Conservation (phyloP, 2,329 filamentous ascomycete genomes). For the Pseudogymnoascus sp. region DNA sequence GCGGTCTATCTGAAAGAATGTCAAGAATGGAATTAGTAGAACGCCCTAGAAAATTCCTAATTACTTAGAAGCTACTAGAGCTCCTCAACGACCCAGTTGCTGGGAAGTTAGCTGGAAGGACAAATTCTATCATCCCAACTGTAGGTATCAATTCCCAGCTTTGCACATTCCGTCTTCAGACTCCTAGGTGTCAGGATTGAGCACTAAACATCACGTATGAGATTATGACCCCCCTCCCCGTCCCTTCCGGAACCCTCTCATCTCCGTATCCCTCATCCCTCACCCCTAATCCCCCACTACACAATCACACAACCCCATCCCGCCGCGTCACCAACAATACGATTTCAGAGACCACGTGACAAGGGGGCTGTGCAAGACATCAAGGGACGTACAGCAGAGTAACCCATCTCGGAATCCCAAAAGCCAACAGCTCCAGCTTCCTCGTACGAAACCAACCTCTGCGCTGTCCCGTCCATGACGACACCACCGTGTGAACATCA, state of each 20-base stretch:
- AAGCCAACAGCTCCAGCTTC: no score
- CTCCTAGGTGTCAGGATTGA: not conserved
- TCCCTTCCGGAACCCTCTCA: not conserved
- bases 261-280: not conserved
- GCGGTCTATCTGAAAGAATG: no score
- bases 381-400: not conserved
- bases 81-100: no score
- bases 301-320: not conserved
- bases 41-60: not conserved
- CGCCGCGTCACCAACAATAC: not conserved
- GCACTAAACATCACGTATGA: not conserved
- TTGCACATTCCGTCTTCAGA: not conserved
- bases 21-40: no score
- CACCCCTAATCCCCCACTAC: not conserved
- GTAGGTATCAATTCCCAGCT: not conserved
- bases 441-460: not conserved
- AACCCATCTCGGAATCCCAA: not conserved
- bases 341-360: not conserved
- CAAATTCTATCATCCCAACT: not conserved
- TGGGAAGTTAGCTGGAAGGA: not conserved
- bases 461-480: not conserved
- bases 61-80: not conserved
- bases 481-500: not conserved
- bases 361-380: not conserved
- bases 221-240: no score